Conservation (phyloP, 1,139 yeast species). For the Diutina catenulata region DNA sequence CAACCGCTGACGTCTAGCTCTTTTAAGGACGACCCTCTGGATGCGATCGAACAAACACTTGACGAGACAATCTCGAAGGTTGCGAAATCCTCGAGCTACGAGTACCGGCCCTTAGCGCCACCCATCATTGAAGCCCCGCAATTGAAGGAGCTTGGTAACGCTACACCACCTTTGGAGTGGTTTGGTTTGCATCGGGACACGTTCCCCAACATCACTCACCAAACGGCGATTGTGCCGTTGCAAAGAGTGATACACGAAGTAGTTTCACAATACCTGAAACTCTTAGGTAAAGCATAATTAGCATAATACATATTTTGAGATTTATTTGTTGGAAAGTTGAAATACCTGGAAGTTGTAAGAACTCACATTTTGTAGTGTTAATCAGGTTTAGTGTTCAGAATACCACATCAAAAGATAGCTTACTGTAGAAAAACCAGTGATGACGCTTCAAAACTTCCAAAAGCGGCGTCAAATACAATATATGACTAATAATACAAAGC, state of each 20-base stretch:
- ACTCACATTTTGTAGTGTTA: too few relatives aligned
- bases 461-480: too few relatives aligned
- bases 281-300: not conserved
- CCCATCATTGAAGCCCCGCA: constrained; percentile 87
- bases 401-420: too few relatives aligned
- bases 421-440: too few relatives aligned
- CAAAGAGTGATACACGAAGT: constrained; percentile 63
- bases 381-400: too few relatives aligned
- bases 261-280: constrained; percentile 20
- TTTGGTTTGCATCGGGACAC: constrained; percentile 82
- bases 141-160: constrained; percentile 82
- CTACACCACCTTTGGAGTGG: constrained; percentile 98
- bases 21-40: too few relatives aligned
- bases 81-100: constrained; percentile 45
- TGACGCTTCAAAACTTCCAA: too few relatives aligned
- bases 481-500: too few relatives aligned
- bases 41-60: constrained; percentile 32
- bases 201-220: constrained; percentile 81
- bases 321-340: not conserved
- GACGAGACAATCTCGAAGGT: constrained; percentile 54
- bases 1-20: too few relatives aligned
- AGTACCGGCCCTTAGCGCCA: constrained; percentile 54
- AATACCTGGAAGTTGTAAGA: not conserved
- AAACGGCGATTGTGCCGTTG: constrained; percentile 57
- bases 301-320: not conserved